These are phyloP conservation scores for Cunninghamia lanceolata DNA, from an alignment of 75 land plant genomes.

Conservation along the genomic window DNA sequence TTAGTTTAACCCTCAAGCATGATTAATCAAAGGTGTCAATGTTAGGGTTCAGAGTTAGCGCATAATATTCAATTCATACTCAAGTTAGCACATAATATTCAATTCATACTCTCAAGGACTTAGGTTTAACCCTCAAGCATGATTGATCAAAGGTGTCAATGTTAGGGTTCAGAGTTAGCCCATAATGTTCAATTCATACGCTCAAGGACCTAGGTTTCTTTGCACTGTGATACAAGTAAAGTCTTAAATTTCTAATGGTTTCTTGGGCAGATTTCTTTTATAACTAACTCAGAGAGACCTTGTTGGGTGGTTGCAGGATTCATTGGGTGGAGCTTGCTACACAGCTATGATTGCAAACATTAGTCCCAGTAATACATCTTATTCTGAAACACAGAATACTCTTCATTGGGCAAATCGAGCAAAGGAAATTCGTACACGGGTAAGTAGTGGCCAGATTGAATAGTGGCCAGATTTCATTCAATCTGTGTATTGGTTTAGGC, in stretches of 20 bases:
- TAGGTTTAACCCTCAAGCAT: not conserved
- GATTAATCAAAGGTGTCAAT: too few relatives aligned
- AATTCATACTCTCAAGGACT: too few relatives aligned
- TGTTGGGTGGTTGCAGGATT: constrained; percentile 16
- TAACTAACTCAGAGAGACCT: not conserved
- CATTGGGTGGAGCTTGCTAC: constrained; percentile 27
- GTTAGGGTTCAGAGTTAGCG: too few relatives aligned
- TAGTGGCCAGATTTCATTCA: not conserved
- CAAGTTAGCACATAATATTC: too few relatives aligned
- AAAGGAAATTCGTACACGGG: constrained; percentile 32
- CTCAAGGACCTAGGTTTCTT: not conserved
- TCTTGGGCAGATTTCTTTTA: not conserved
- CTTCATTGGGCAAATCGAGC: constrained; percentile 33
- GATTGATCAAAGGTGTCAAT: too few relatives aligned
- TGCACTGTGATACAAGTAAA: not conserved
- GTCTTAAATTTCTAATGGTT: not conserved
- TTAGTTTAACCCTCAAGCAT: too few relatives aligned
- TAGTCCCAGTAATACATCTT: constrained; percentile 18
- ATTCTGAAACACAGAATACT: constrained; percentile 29
- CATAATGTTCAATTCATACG: not conserved
- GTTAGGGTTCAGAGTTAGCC: too few relatives aligned
- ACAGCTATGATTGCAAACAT: constrained; percentile 33
- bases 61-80: too few relatives aligned
- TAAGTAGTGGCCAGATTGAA: not conserved
- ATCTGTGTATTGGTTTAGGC: not conserved